Evolutionary conservation across 2,329 filamentous ascomycete genomes (phyloP), one percentile per base, ranked within the genome.

Genomic region (Talaromyces funiculosus): DNA sequence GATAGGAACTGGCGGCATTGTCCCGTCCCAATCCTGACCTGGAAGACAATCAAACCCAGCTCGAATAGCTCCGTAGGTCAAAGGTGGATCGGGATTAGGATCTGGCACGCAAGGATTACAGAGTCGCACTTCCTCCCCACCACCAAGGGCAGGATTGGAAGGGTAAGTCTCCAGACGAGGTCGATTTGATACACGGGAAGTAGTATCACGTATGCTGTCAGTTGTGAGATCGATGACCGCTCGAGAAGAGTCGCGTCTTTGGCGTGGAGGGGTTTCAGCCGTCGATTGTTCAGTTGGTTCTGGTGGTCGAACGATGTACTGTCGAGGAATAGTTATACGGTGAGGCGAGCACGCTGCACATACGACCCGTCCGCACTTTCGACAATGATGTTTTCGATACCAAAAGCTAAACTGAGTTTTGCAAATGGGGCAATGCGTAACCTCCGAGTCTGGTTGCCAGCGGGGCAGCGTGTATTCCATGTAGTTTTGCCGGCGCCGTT

Each of bases 351-450:
- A 97, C 20, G 86, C 82, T 61, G 87, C 86, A 75, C 93, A 97
- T 24, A 97, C 93, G 8, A 97, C 92, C 63, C 92, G 82, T 49
- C 93, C 93, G 72, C 93, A 97, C 83, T 96, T 97, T 84, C 92
- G 85, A 81, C 93, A 97, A 72, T 97, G 93, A 76, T 97, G 93
- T 72, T 95, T 95, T 64, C 93, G 83, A 70, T 90, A 87, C 77
- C 91, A 90, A 67, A 96, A 88, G 71, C 85, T 90, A 71, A 97
- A 97, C 53, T 86, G 84, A 0, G 84, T 84, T 57, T 81, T 79
- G 71, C 93, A 97, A 61, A 97, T 96, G 1, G 92, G 90, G 72
- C 93, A 97, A 63, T 86, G 82, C 1, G 86, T 85, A 10, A 90
- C 91, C 67, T 95, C 91, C 3, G 83, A 81, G 74, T 97, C 93